A percentile compares a stretch with the other conserved stretches of the same genome.
Conservation (phyloP, 345 rosid genomes). For the Sonneratia caseolaris region DNA sequence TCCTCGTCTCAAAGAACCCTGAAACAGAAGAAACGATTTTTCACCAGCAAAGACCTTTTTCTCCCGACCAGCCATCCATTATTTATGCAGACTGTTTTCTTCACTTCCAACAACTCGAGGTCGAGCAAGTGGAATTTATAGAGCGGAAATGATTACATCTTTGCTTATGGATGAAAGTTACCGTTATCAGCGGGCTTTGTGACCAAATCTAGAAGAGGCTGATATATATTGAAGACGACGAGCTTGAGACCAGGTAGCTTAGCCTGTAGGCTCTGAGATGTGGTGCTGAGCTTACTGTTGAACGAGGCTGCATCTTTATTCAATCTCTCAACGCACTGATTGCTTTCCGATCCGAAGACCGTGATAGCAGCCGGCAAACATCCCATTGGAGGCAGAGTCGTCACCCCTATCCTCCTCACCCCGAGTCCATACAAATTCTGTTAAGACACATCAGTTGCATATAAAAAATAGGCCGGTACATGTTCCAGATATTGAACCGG, state of each 20-base stretch:
- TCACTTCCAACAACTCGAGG: too few species aligned
- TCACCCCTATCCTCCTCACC: conserved; percentile 78
- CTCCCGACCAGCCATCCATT: too few species aligned
- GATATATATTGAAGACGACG: conserved; percentile 64
- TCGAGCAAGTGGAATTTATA: too few species aligned
- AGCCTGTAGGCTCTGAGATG: conserved; percentile 41
- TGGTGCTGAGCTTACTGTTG: conserved; percentile 62
- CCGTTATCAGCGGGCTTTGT: conserved; percentile 52
- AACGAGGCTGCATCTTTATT: conserved; percentile 62
- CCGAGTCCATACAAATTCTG: conserved; percentile 71
- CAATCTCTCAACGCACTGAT: conserved; percentile 54
- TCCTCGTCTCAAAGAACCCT: conserved; percentile 83
- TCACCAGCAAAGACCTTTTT: not conserved
- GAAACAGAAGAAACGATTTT: conserved; percentile 5
- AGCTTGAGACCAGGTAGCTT: conserved; percentile 68
- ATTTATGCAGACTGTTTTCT: too few species aligned
- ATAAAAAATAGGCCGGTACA: too few species aligned
- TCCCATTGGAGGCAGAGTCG: conserved; percentile 74
- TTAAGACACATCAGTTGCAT: not conserved
- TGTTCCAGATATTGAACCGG: too few species aligned
- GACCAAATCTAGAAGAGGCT: conserved; percentile 70
- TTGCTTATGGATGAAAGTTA: conserved; percentile 11
- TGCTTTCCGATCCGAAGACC: conserved; percentile 66
- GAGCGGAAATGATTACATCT: too few species aligned
- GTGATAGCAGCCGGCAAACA: conserved; percentile 90